phyloP scores from a whole-genome alignment of 208 protist genomes.

The Endotrypanum monterogeii region DNA sequence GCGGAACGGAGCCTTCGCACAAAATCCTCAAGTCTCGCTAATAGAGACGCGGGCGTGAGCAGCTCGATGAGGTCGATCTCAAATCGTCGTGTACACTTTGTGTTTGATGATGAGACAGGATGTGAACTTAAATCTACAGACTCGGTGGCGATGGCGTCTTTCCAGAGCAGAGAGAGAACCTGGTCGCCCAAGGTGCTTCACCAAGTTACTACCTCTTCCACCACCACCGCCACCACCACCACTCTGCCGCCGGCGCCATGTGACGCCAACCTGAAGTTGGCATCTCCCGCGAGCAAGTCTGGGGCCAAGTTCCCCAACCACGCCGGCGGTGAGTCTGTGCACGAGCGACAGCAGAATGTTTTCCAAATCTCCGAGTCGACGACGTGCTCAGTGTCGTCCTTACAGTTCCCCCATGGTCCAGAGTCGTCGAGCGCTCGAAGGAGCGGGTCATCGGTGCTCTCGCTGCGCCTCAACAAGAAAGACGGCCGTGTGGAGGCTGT shows the following conservation, averaged over 20 bases:
- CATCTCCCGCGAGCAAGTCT: neutral
- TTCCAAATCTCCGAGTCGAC: neutral
- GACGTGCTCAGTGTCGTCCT: neutral
- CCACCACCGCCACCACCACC: no score
- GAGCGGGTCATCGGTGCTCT: constrained; percentile 2
- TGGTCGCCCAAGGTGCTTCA: neutral
- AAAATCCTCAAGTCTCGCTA: neutral
- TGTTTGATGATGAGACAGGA: neutral
- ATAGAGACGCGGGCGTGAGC: neutral
- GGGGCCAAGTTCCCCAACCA: neutral
- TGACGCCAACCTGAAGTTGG: neutral
- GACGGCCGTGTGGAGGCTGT: constrained; percentile 22
- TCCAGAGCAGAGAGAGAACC: neutral
- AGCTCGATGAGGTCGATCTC: neutral
- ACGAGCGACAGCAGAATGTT: neutral
- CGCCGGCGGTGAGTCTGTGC: neutral
- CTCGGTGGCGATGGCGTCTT: neutral
- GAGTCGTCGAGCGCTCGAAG: neutral
- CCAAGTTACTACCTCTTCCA: no score
- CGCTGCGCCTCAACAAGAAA: constrained; percentile 20
- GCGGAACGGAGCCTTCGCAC: neutral
- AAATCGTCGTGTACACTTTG: constrained; percentile 11
- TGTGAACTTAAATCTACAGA: neutral
- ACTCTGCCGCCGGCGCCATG: neutral
- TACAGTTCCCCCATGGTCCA: neutral